Conservation (phyloP, 1,284 basidiomycete species). For the Naganishia cerealis region DNA sequence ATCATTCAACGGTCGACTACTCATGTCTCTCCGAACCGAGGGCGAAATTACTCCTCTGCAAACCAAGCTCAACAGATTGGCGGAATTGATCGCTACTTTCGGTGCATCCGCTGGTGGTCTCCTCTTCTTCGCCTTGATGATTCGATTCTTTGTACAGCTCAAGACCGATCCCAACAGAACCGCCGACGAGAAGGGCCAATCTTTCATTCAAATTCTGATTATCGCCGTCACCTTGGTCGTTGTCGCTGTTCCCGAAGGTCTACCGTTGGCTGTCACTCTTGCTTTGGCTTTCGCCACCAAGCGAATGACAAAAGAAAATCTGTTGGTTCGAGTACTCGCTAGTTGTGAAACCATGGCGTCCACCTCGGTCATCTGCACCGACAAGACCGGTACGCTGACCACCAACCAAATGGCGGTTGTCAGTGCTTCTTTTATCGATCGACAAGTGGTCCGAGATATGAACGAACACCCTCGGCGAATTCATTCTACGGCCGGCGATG, state of each 20-base stretch:
- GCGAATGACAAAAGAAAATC: constrained; percentile 90
- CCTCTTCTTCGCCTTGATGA: constrained; percentile 86
- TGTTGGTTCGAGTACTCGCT: constrained; percentile 90
- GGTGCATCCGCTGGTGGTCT: constrained; percentile 72
- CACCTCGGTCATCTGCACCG: constrained; percentile 84
- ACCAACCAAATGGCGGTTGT: constrained; percentile 95
- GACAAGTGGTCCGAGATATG: constrained; percentile 83
- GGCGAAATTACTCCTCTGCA: constrained; percentile 88
- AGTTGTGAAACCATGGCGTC: constrained; percentile 99
- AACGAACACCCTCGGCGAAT: constrained; percentile 68
- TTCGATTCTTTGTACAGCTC: constrained; percentile 88
- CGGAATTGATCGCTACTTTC: constrained; percentile 89
- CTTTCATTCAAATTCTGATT: constrained; percentile 90
- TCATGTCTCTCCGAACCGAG: constrained; percentile 84
- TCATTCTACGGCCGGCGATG: constrained; percentile 19
- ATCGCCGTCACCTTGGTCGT: constrained; percentile 93
- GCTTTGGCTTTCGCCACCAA: constrained; percentile 96
- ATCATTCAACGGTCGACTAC: constrained; percentile 92
- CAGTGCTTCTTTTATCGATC: constrained; percentile 86
- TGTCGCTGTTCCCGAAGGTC: constrained; percentile 94
- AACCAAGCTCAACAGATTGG: constrained; percentile 85
- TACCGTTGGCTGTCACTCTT: constrained; percentile 92
- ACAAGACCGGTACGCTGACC: constrained; percentile 65
- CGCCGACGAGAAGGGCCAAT: constrained; percentile 79
- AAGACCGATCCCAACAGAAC: constrained; percentile 64